Evolutionary conservation across 148 eudicot genomes (phyloP).

Genomic region (Spergularia bocconei): DNA sequence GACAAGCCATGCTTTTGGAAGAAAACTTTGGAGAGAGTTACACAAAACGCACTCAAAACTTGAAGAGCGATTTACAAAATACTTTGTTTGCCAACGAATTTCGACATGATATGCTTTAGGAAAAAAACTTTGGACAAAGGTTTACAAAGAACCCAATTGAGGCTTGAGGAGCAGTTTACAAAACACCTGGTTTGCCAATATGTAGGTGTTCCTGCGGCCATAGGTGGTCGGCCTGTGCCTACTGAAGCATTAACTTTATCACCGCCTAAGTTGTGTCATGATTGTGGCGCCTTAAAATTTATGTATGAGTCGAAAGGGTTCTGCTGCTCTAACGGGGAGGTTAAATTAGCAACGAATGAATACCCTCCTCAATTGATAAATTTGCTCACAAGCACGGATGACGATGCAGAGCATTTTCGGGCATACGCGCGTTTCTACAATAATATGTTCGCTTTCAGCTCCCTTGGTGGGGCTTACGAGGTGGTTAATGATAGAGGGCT

Average conservation of each 20-base stretch:
- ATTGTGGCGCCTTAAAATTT: neutral
- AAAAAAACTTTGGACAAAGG: too few species aligned
- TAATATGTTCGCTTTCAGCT: neutral
- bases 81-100: too few species aligned
- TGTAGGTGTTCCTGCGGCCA: neutral
- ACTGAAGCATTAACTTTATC: neutral
- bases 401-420: neutral
- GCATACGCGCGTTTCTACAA: neutral
- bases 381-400: neutral
- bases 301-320: neutral
- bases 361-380: neutral
- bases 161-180: too few species aligned
- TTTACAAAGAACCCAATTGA: neutral
- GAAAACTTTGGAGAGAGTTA: too few species aligned
- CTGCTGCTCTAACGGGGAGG: neutral
- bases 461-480: neutral
- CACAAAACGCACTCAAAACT: too few species aligned
- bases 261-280: neutral
- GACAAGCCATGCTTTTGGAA: too few species aligned
- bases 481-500: neutral
- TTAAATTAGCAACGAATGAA: neutral
- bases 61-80: too few species aligned
- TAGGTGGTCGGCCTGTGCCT: neutral
- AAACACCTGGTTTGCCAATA: too few species aligned
- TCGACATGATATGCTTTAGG: too few species aligned